These are phyloP conservation scores for Colletotrichum lupini DNA, from an alignment of 2,329 filamentous ascomycete genomes.

Conservation along the genomic window DNA sequence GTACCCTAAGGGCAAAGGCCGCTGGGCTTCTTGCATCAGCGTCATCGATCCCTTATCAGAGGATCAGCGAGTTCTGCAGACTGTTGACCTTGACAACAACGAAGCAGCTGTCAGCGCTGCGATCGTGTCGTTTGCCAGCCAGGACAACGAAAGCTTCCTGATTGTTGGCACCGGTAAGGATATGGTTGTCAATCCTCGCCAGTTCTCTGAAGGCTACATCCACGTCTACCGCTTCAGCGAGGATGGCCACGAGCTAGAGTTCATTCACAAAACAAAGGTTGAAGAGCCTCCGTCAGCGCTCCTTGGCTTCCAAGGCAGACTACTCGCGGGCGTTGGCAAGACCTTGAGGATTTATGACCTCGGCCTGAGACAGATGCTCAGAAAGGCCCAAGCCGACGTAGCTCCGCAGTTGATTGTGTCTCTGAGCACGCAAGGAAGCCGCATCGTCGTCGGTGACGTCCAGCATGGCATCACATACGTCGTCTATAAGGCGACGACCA, in stretches of 20 bases:
- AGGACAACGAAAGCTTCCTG: slow-evolving; percentile 91
- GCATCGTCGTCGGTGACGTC: slow-evolving; percentile 92
- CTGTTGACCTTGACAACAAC: slow-evolving; percentile 86
- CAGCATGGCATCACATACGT: slow-evolving; percentile 92
- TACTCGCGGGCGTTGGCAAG: slow-evolving; percentile 87
- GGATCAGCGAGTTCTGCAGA: slow-evolving; percentile 77
- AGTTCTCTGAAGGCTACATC: slow-evolving; percentile 83
- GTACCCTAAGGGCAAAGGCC: slow-evolving; percentile 82
- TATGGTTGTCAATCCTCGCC: slow-evolving; percentile 81
- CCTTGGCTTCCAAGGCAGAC: slow-evolving; percentile 89
- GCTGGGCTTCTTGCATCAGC: slow-evolving; percentile 97
- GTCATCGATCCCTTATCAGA: slow-evolving; percentile 85
- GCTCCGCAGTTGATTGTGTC: slow-evolving; percentile 86
- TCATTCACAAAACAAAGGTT: slow-evolving; percentile 95
- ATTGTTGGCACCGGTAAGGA: slow-evolving; percentile 95
- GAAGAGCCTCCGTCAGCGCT: slow-evolving; percentile 92
- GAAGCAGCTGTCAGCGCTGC: slow-evolving; percentile 91
- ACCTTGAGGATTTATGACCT: slow-evolving; percentile 90
- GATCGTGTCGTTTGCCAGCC: slow-evolving; percentile 86
- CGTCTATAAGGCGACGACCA: slow-evolving; percentile 92
- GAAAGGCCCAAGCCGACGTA: slow-evolving; percentile 87
- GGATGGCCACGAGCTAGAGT: slow-evolving; percentile 87
- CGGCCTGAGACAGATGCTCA: slow-evolving; percentile 90
- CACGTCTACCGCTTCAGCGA: slow-evolving; percentile 93
- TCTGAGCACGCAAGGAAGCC: slow-evolving; percentile 88